These are phyloP conservation scores for Trichosporon ovoides DNA, from an alignment of 1,284 basidiomycete genomes.

Conservation along the genomic window DNA sequence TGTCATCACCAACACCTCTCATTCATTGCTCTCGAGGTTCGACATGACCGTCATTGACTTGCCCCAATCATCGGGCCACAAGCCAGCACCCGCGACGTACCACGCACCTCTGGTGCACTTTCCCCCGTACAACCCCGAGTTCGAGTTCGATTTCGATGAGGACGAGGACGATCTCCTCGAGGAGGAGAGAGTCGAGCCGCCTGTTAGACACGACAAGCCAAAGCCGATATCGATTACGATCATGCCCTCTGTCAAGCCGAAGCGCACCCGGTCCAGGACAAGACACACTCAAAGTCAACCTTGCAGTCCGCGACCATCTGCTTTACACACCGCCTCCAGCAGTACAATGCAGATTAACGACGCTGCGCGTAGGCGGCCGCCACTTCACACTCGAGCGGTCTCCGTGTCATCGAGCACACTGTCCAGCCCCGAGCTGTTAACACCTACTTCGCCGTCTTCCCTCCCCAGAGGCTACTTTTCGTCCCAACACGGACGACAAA, in stretches of 20 bases:
- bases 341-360: neutral
- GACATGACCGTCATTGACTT: constrained; percentile 1
- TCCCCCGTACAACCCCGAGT: neutral
- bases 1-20: no score
- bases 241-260: neutral
- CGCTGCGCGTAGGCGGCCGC: no score
- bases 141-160: neutral
- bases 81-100: neutral
- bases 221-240: neutral
- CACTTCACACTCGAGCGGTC: no score
- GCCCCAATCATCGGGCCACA: neutral
- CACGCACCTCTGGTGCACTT: neutral
- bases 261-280: neutral
- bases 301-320: neutral
- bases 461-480: no score
- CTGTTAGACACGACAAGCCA: neutral
- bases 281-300: neutral
- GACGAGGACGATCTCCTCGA: neutral
- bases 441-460: no score
- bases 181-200: neutral
- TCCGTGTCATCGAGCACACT: no score
- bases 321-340: neutral
- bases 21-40: neutral
- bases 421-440: no score
- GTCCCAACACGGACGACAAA: no score